phyloP scores from a whole-genome alignment of 2,329 filamentous ascomycete genomes.

The Hawksworthiomyces lignivorus region DNA sequence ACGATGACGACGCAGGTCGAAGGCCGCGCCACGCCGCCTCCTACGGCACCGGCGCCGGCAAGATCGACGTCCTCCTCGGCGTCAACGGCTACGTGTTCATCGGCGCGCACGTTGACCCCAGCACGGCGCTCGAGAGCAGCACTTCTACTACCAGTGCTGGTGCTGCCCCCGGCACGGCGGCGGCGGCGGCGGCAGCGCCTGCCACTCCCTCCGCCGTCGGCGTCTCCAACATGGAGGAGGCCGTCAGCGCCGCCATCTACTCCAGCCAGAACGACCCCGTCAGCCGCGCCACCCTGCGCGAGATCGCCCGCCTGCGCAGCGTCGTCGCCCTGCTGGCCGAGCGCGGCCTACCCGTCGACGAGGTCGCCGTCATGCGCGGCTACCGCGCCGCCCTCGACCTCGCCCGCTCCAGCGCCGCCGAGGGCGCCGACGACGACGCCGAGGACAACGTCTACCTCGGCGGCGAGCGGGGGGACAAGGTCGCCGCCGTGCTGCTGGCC shows the following conservation, averaged over 20 bases:
- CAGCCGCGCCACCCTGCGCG: constrained; percentile 64
- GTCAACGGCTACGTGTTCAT: constrained; percentile 95
- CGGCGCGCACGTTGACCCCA: constrained; percentile 35
- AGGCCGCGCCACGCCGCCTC: constrained; percentile 5
- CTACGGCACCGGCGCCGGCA: constrained; percentile 38
- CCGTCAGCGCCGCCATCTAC: constrained; percentile 77
- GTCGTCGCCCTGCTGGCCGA: constrained; percentile 79
- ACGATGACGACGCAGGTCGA: constrained; percentile 68
- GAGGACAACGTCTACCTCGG: constrained; percentile 54
- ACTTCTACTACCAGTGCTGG: constrained; percentile 36
- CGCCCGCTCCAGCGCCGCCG: constrained; percentile 47
- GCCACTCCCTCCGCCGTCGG: constrained; percentile 24
- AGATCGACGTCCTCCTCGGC: constrained; percentile 79
- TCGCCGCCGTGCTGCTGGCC: constrained; percentile 35
- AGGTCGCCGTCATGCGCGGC: constrained; percentile 75
- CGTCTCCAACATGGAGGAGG: constrained; percentile 85
- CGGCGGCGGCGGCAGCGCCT: neutral
- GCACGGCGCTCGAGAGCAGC: constrained; percentile 34
- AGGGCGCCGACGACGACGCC: constrained; percentile 39
- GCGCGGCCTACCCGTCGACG: constrained; percentile 75
- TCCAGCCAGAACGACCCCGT: constrained; percentile 92
- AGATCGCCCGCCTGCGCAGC: constrained; percentile 77
- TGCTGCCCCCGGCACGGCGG: constrained; percentile 37
- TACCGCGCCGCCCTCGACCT: constrained; percentile 78
- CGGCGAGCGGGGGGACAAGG: constrained; percentile 45